phyloP scores from a whole-genome alignment of 2,329 filamentous ascomycete genomes.

The Beauveria caledonica region DNA sequence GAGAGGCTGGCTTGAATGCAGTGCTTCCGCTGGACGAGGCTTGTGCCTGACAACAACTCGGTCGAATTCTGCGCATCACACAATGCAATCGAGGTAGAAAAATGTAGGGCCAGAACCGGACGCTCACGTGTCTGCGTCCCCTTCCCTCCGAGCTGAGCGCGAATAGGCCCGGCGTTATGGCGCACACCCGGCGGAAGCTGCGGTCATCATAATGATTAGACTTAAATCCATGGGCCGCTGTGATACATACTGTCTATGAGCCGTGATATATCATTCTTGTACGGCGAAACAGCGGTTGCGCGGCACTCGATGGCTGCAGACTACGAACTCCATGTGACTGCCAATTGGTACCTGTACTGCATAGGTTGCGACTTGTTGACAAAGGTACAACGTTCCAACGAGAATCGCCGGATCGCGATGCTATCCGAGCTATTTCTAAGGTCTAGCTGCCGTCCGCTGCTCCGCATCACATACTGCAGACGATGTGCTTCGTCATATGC shows the following conservation, averaged over 20 bases:
- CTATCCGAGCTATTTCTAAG: background rate
- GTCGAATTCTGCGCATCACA: too few relatives aligned
- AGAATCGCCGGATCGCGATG: background rate
- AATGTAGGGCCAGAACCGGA: too few relatives aligned
- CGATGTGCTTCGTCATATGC: background rate
- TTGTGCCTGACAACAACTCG: too few relatives aligned
- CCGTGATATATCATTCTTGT: background rate
- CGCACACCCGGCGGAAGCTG: too few relatives aligned
- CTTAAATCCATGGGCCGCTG: background rate
- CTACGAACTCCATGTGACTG: background rate
- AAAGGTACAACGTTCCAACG: background rate
- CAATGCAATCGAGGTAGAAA: too few relatives aligned
- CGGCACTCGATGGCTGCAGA: background rate
- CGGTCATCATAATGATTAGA: background rate
- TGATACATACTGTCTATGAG: too few relatives aligned
- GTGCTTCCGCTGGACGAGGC: too few relatives aligned
- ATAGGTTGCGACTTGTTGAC: background rate
- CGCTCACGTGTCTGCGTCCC: too few relatives aligned
- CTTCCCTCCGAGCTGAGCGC: too few relatives aligned
- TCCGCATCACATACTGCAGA: background rate
- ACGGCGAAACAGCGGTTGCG: background rate
- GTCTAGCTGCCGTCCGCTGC: background rate
- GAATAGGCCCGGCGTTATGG: too few relatives aligned
- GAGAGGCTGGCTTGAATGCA: too few relatives aligned
- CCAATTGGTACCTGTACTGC: background rate